Base-by-base conservation (phyloP, 2,329 filamentous ascomycete genomes). In the Didymella glomerata region DNA sequence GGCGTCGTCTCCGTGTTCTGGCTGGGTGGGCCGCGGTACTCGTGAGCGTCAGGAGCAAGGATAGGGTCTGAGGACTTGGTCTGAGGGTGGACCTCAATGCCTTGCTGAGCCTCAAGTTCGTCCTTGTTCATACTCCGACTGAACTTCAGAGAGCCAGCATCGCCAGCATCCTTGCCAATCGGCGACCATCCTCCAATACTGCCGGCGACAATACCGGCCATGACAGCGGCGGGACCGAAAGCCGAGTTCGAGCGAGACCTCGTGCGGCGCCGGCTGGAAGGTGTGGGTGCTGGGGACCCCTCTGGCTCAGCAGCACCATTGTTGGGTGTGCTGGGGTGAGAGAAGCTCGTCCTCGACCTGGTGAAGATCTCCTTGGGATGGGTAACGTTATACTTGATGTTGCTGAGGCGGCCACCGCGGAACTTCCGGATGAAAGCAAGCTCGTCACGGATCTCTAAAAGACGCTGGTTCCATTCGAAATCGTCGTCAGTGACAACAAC, bases 141-240 rank as follows among this genome's bases (percentile, higher is more conserved):
- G 57, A 79, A 80, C 38, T 73, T 77, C 42, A 79, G 60, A 8
- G 78, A 79, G 54, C 78, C 77, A 27, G 79, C 77, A 50, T 80
- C 77, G 20, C 72, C 76, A 34, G 77, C 70, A 36, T 69, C 69
- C 30, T 85, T 79, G 60, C 88, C 88, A 54, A 88, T 84, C 1
- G 90, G 90, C 47, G 89, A 91, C 90, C 90, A 93, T 28, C 88
- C 89, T 14, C 88, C 90, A 32, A 93, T 86, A 69, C 88, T 89
- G 42, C 90, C 90, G 9, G 90, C 91, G 48, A 93, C 86, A 57
- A 93, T 89, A 61, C 91, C 91, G n/a, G 90, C 89, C 90, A 93
- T 93, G 61, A 92, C 90, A 8, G 88, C 88, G 1, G 90, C 88
- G 2, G 90, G 89, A 11, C 88, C 90, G 11, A 93, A 82, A 1